Conservation (phyloP, 768 basidiomycete genomes). For the Naganishia onofrii region DNA sequence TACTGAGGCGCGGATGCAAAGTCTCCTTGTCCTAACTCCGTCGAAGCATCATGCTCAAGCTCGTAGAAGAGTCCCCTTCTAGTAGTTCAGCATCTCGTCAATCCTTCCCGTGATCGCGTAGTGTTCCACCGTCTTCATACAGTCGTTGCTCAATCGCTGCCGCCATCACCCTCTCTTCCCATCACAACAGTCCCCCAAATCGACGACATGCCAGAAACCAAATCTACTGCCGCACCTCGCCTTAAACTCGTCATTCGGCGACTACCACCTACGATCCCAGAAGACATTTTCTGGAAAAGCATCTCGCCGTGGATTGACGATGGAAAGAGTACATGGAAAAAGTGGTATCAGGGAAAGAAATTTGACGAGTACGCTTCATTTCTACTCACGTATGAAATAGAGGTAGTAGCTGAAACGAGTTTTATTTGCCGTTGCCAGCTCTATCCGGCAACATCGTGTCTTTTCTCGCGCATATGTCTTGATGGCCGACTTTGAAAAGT, state of each 20-base stretch:
- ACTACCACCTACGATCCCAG: conserved; percentile 86
- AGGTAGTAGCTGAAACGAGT: not conserved
- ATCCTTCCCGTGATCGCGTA: not conserved
- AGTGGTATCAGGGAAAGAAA: conserved; percentile 42
- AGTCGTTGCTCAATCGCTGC: not conserved
- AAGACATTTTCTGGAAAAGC: conserved; percentile 89
- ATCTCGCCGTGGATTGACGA: conserved; percentile 65
- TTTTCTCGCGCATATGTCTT: conserved; percentile 87
- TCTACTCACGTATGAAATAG: conserved; percentile 61
- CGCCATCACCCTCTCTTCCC: not conserved
- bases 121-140: not conserved
- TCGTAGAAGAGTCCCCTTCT: no score
- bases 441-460: conserved; percentile 68
- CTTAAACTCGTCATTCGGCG: conserved; percentile 79
- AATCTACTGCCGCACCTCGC: conserved; percentile 25
- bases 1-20: not conserved
- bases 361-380: conserved; percentile 55
- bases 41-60: no score
- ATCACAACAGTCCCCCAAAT: not conserved
- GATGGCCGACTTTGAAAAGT: conserved; percentile 71
- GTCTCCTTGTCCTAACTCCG: not conserved
- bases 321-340: conserved; percentile 42
- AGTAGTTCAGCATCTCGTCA: no score
- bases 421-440: conserved; percentile 56
- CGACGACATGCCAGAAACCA: conserved; percentile 15